These are phyloP conservation scores for Leptomonas pyrrhocoris DNA, from an alignment of 208 protist species.

Conservation along the genomic window DNA sequence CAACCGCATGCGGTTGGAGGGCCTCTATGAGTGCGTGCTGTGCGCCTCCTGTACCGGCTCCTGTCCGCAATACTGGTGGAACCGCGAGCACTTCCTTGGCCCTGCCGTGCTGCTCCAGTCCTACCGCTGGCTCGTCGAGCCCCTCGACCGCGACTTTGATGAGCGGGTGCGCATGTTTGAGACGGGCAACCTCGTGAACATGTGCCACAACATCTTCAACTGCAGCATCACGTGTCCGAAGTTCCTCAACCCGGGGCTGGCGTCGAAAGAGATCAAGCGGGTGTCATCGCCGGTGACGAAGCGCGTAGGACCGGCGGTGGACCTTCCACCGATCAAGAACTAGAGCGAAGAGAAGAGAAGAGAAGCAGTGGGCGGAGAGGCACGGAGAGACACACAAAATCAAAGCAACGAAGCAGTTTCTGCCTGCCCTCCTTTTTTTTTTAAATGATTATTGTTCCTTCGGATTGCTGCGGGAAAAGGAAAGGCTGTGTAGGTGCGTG, in stretches of 20 bases:
- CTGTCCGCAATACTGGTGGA: constrained; percentile 94
- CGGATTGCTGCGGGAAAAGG: too few species aligned
- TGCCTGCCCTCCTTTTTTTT: constrained; percentile 11
- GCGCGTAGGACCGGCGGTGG: constrained; percentile 55
- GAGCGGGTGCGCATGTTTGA: constrained; percentile 86
- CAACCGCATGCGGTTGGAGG: constrained; percentile 85
- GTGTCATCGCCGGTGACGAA: constrained; percentile 61
- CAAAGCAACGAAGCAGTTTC: not conserved
- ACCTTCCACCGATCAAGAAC: constrained; percentile 38
- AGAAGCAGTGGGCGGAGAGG: not conserved
- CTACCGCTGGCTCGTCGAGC: constrained; percentile 91
- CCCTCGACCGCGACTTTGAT: constrained; percentile 87
- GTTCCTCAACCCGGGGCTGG: constrained; percentile 89
- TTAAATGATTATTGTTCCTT: too few species aligned
- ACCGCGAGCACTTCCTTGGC: constrained; percentile 89
- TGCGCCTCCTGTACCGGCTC: constrained; percentile 88
- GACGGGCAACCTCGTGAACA: constrained; percentile 83
- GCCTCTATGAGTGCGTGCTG: constrained; percentile 91
- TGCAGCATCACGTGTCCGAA: constrained; percentile 91
- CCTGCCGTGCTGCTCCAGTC: constrained; percentile 89
- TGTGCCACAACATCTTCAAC: constrained; percentile 94
- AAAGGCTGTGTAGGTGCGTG: too few species aligned
- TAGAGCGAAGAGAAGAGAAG: constrained; percentile 8
- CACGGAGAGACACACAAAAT: not conserved
- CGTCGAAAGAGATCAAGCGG: constrained; percentile 91